phyloP scores from a whole-genome alignment of 2,329 filamentous ascomycete genomes.

The Claviceps humidiphila region DNA sequence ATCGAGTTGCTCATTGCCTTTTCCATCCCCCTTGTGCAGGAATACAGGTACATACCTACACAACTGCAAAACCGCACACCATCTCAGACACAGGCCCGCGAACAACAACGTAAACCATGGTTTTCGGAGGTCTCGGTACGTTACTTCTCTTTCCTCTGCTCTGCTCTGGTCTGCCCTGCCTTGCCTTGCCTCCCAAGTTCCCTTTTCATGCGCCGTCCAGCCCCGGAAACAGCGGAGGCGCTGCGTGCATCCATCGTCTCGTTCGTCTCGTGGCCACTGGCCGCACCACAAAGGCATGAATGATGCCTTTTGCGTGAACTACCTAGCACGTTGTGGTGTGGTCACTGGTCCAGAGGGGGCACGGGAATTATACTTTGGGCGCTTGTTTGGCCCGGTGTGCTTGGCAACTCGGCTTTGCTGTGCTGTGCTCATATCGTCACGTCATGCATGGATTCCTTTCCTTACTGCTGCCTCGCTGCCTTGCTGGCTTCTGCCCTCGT shows the following conservation, averaged over 20 bases:
- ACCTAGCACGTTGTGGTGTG: background rate
- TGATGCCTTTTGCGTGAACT: background rate
- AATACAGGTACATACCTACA: no score
- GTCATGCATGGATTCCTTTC: background rate
- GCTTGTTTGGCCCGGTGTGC: background rate
- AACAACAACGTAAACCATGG: background rate
- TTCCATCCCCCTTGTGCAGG: background rate
- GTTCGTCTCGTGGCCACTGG: no score
- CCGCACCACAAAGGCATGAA: background rate
- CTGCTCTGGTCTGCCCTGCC: background rate
- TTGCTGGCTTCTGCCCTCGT: background rate
- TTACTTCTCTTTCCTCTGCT: background rate
- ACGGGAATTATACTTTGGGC: background rate
- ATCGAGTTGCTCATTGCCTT: background rate
- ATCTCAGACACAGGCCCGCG: background rate
- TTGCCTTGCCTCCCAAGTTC: background rate
- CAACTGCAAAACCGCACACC: no score
- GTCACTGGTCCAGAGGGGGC: no score
- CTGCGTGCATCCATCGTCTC: no score
- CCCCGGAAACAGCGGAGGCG: no score
- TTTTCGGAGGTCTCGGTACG: constrained; percentile 3
- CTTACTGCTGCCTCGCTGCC: background rate
- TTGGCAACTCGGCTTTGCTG: background rate
- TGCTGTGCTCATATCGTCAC: background rate
- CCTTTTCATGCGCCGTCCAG: background rate